Conservation (phyloP, 495 filamentous ascomycete species). For the Tuber calosporum region DNA sequence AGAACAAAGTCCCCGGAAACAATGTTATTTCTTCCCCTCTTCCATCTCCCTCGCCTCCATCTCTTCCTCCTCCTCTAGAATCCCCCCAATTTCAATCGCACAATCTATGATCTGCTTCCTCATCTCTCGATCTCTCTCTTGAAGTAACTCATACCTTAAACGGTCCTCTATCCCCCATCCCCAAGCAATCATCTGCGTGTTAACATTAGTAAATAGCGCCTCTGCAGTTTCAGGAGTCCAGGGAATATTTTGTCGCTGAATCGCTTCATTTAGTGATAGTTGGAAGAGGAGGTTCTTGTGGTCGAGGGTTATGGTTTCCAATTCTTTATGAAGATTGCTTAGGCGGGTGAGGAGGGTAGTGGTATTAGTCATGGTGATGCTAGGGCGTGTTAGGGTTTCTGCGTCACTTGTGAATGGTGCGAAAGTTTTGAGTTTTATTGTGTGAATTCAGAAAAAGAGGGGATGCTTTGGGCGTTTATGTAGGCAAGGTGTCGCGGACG, state of each 20-base stretch:
- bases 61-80: neutral
- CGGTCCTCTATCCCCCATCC: neutral
- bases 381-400: neutral
- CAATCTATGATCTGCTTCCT: neutral
- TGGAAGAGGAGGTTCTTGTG: neutral
- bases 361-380: neutral
- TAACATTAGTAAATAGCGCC: neutral
- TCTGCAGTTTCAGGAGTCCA: neutral
- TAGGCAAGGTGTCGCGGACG: neutral
- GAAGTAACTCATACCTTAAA: neutral
- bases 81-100: neutral
- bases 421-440: neutral
- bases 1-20: neutral
- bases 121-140: neutral
- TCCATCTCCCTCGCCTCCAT: neutral
- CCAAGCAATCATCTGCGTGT: neutral
- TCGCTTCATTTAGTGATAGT: neutral
- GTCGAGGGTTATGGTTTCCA: neutral
- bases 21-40: neutral
- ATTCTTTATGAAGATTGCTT: neutral
- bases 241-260: neutral
- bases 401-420: neutral
- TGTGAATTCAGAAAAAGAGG: neutral
- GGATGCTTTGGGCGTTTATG: neutral
- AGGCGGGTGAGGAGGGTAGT: neutral